Base-by-base conservation (phyloP, 495 filamentous ascomycete genomes). In the Neurospora africana region DNA sequence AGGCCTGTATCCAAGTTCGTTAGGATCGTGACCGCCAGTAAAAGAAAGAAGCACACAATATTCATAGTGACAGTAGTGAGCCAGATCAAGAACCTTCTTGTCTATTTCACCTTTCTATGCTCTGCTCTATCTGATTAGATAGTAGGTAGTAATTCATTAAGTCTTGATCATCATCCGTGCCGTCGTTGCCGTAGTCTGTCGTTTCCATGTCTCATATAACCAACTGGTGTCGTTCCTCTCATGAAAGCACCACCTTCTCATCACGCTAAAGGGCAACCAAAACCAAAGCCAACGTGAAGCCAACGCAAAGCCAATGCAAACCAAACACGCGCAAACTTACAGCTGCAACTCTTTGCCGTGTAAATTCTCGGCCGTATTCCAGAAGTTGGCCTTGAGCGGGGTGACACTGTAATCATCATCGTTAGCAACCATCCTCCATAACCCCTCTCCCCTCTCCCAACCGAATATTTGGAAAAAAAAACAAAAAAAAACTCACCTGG, bases 331-430 rank as follows among this genome's bases (percentile, higher is more conserved):
- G 35, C 70, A 7, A 70, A 95, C 92, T 95, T 89, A 96, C 91
- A 97, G 84, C 84, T 93, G 92, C 75, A 98, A 87, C 85, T 98
- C 94, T 40, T 74, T 88, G 86, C 83, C 88, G 77, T 81, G 89
- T 76, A 77, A 77, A 21, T 85, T 82, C 53, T 83, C 83, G 69
- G 88, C 84, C n/a, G 87, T 87, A 82, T 93, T 92, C 90, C 91
- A 93, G 79, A 97, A 99, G 79, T 96, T 96, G 23, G 94, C 94
- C 79, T 91, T 92, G 70, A 99, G 83, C 33, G 95, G 93, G 23
- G 95, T 97, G 68, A 99, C 87, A 83, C 93, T 97, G 75, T 39
- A 27, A n/a, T 41, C 11, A 68, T 33, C 40, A n/a, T 70, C 17
- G 68, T 70, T 41, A 70, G 36, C 43, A 21, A 47, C 15, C 15